Conservation (phyloP, 305 asterid genomes). For the Fraxinus floribunda region DNA sequence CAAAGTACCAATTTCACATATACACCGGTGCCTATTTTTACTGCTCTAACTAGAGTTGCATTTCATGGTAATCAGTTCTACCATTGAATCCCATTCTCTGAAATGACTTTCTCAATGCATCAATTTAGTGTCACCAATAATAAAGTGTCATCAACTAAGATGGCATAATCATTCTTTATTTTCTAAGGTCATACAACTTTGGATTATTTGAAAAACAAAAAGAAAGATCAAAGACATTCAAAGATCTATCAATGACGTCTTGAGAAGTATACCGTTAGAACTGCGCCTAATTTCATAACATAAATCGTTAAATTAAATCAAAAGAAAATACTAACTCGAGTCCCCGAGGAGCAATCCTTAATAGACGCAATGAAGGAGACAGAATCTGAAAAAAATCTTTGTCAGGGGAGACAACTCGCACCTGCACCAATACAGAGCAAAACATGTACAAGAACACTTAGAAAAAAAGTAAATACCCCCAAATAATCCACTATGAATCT, state of each 20-base stretch:
- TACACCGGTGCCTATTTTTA: background rate
- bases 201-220: background rate
- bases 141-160: background rate
- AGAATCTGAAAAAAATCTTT: conserved; percentile 94
- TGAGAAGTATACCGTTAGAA: conserved; percentile 18
- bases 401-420: conserved; percentile 97
- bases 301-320: background rate
- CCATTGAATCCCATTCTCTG: background rate
- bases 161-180: background rate
- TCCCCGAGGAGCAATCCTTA: conserved; percentile 98
- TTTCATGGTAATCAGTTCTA: background rate
- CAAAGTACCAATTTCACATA: background rate
- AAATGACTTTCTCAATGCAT: background rate
- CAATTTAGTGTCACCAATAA: background rate
- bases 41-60: background rate
- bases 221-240: conserved; percentile 6
- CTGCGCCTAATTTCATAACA: background rate
- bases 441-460: conserved; percentile 24
- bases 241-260: conserved; percentile 16
- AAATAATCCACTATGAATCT: background rate
- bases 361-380: conserved; percentile 90
- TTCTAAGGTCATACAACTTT: background rate
- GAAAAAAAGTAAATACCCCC: conserved; percentile 10
- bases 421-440: conserved; percentile 51
- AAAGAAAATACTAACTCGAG: conserved; percentile 58